Conservation (phyloP, 2,329 filamentous ascomycete genomes). For the Chrysosporium keratinophilum region DNA sequence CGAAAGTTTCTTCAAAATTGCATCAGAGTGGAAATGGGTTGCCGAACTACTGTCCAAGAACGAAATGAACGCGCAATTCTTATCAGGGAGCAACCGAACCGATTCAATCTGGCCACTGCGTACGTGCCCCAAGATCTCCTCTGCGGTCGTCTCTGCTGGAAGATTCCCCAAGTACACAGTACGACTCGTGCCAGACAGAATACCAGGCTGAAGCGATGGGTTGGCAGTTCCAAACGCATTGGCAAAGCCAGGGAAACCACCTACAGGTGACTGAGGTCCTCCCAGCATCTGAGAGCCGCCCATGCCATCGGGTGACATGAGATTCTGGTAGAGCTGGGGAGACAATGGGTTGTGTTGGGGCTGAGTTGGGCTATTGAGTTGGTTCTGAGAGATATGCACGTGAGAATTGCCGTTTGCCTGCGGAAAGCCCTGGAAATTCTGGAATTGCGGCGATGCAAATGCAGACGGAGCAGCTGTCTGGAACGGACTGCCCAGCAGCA, state of each 20-base stretch:
- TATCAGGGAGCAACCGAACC: slow-evolving; percentile 90
- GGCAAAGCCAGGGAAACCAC: slow-evolving; percentile 56
- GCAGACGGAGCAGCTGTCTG: slow-evolving; percentile 86
- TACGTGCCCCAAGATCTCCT: slow-evolving; percentile 93
- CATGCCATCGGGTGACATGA: slow-evolving; percentile 77
- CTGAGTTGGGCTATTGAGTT: slow-evolving; percentile 64
- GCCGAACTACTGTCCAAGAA: slow-evolving; percentile 96
- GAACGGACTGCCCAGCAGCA: slow-evolving; percentile 91
- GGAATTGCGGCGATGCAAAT: slow-evolving; percentile 85
- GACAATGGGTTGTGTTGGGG: slow-evolving; percentile 58
- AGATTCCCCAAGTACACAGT: slow-evolving; percentile 98
- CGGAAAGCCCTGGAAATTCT: slow-evolving; percentile 69
- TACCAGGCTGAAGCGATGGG: slow-evolving; percentile 65
- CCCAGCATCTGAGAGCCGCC: slow-evolving; percentile 70
- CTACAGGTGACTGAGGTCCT: slow-evolving; percentile 75
- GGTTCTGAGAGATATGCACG: slow-evolving; percentile 49
- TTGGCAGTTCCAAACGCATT: slow-evolving; percentile 55
- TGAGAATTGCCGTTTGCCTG: slow-evolving; percentile 45
- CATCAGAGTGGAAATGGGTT: slow-evolving; percentile 98
- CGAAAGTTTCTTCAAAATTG: slow-evolving; percentile 97
- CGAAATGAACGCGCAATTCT: slow-evolving; percentile 99
- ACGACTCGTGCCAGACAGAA: slow-evolving; percentile 82
- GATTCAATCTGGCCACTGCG: slow-evolving; percentile 97
- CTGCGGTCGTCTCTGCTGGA: slow-evolving; percentile 89
- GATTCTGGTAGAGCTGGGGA: slow-evolving; percentile 69